These are phyloP conservation scores for Epichloe bromicola DNA, from an alignment of 2,329 filamentous ascomycete genomes.

Conservation along the genomic window DNA sequence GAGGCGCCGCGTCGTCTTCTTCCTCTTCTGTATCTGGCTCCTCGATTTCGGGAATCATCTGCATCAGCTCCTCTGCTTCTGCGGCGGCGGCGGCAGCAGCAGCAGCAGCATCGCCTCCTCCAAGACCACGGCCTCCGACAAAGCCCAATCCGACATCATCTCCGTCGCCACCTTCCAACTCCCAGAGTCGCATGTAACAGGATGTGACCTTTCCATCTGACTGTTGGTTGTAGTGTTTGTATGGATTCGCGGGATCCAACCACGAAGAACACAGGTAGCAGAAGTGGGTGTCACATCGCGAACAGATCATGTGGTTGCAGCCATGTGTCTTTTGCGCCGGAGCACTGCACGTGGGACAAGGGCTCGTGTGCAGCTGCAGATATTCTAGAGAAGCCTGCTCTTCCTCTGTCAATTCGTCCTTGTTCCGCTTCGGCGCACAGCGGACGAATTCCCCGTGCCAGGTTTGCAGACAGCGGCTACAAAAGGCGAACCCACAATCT, in stretches of 20 bases:
- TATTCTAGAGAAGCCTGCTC: constrained; percentile 82
- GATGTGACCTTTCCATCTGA: constrained; percentile 37
- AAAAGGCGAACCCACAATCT: constrained; percentile 84
- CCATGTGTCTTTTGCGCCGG: constrained; percentile 84
- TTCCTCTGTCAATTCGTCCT: constrained; percentile 64
- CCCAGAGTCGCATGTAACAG: constrained; percentile 85
- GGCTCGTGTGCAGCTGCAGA: constrained; percentile 65
- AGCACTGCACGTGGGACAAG: constrained; percentile 76
- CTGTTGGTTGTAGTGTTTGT: constrained; percentile 70
- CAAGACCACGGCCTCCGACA: constrained; percentile 22
- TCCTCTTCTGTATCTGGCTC: constrained; percentile 12
- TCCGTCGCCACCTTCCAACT: constrained; percentile 70
- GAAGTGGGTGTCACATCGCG: constrained; percentile 80
- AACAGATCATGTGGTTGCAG: constrained; percentile 96
- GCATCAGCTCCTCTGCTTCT: neutral
- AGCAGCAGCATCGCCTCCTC: neutral
- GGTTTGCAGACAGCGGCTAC: constrained; percentile 52
- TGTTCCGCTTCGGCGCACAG: constrained; percentile 53
- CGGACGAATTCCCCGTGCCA: constrained; percentile 80
- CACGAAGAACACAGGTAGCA: constrained; percentile 91
- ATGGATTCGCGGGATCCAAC: constrained; percentile 70
- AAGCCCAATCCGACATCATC: constrained; percentile 35
- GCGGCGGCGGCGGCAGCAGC: neutral
- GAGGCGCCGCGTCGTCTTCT: constrained; percentile 13
- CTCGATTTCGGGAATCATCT: constrained; percentile 5